Evolutionary conservation across 2,329 filamentous ascomycete species (phyloP), one percentile per base, ranked within the genome.

Genomic region (Cytospora chrysosperma): DNA sequence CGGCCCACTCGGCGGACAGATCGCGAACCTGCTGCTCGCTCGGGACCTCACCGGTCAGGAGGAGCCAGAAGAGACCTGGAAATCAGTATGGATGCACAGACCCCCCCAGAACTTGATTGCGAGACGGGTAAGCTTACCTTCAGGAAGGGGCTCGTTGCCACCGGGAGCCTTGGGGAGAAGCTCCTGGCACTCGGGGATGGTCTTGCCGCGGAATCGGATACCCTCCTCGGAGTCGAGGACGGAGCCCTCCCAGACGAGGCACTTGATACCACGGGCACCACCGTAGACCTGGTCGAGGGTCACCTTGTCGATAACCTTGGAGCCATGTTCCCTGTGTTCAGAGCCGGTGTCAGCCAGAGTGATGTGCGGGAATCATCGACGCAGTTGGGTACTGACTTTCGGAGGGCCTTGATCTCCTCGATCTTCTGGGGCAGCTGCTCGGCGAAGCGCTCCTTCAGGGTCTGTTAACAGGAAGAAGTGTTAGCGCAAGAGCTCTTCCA

Each of bases 211-310:
- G 89, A 99, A 99, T 74, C 95, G 92, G 81, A 99, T 99, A 83
- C 95, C 95, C 87, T 99, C 95, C 85, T 98, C 93, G 64, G 94
- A 87, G 82, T 99, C 95, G 74, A 99, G 90, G 73, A 99, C 95
- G 74, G 95, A 99, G 73, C 94, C 90, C 83, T 99, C 95, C 95
- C 95, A 99, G 74, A 99, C 95, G 67, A 99, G 89, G 72, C 89
- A 90, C 88, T 98, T 99, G 84, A 99, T 96, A 75, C 95, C 94
- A 84, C 95, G 94, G 76, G 95, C 95, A 88, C 95, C 95, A 78
- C 95, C 95, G 79, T 98, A 99, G 77, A 97, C 95, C 84, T 99
- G 95, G 85, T 98, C 95, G 70, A 99, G 91, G 67, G 95, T 99
- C 78, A 99, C 92, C 87, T 98, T 92, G 79, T 95, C 94, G 72